Evolutionary conservation across 2,329 filamentous ascomycete species (phyloP).

Genomic region (Monosporascus sp.): DNA sequence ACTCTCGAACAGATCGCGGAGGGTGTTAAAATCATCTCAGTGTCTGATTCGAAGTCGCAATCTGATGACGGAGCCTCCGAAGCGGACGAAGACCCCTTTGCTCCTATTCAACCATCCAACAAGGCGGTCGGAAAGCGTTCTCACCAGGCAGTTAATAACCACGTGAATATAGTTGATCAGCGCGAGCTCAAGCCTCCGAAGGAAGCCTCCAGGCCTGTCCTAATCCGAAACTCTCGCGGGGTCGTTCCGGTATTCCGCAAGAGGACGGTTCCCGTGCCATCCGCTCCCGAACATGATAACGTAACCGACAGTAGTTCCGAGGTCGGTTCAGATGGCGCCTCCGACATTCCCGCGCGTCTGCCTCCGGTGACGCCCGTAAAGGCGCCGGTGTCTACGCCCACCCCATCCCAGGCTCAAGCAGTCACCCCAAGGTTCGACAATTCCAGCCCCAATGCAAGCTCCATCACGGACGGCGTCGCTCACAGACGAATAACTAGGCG

Average conservation of each 20-base stretch:
- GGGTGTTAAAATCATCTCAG: conserved; percentile 2
- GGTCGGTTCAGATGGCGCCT: neutral
- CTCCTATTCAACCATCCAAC: neutral
- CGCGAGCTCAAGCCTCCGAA: neutral
- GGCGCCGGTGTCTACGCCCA: neutral
- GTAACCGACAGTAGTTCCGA: conserved; percentile 4
- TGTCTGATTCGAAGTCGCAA: neutral
- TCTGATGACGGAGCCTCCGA: neutral
- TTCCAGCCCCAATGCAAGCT: neutral
- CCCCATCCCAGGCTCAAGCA: neutral
- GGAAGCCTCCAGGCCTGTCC: neutral
- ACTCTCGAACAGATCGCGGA: neutral
- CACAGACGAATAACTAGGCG: conserved; percentile 5
- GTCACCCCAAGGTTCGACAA: conserved; percentile 1
- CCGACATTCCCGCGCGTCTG: conserved; percentile 4
- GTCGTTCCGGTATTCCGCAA: conserved; percentile 1
- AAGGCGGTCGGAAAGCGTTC: conserved; percentile 6
- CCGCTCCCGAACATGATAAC: neutral
- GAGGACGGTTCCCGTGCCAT: neutral
- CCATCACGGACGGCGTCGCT: conserved; percentile 2
- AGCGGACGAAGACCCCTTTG: neutral
- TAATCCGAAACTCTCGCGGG: conserved; percentile 1
- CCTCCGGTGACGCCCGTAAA: neutral
- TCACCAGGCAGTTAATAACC: conserved; percentile 4
- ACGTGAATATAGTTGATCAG: conserved; percentile 6